phyloP scores from a whole-genome alignment of 352 stramenopile species.

The Phytopythium cucurbitacearum region DNA sequence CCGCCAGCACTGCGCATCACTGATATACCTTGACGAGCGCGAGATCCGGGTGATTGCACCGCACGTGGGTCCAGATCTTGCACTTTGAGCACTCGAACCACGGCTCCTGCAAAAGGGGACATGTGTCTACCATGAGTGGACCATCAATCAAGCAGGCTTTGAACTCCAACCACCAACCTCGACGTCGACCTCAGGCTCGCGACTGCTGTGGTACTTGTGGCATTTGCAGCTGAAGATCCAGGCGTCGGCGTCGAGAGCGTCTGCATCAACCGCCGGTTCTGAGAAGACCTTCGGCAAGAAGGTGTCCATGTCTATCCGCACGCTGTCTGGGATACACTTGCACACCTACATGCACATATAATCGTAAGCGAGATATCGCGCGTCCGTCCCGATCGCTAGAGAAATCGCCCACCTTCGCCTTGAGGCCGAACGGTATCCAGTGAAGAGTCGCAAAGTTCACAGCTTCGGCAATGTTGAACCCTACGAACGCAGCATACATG shows the following conservation, averaged over 20 bases:
- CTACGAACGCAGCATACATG: constrained; percentile 13
- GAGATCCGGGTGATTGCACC: constrained; percentile 54
- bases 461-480: constrained; percentile 90
- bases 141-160: background rate
- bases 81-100: constrained; percentile 83
- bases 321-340: constrained; percentile 79
- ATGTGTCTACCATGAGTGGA: background rate
- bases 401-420: constrained; percentile 51
- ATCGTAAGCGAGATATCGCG: too few relatives aligned
- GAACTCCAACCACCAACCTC: constrained; percentile 26
- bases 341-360: constrained; percentile 40
- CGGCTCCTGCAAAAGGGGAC: constrained; percentile 37
- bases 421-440: constrained; percentile 77
- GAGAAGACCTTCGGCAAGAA: constrained; percentile 72
- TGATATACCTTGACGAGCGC: constrained; percentile 17
- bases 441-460: constrained; percentile 88
- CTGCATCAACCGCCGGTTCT: constrained; percentile 18
- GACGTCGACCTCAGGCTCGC: constrained; percentile 36
- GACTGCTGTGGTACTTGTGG: constrained; percentile 60
- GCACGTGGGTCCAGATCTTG: constrained; percentile 72
- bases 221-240: constrained; percentile 79
- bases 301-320: constrained; percentile 83
- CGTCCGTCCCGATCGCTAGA: background rate
- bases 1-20: background rate
- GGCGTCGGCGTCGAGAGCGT: constrained; percentile 44